Evolutionary conservation across 2,329 filamentous ascomycete genomes (phyloP), one percentile per base, ranked within the genome.

Genomic region (Plenodomus lindquistii): DNA sequence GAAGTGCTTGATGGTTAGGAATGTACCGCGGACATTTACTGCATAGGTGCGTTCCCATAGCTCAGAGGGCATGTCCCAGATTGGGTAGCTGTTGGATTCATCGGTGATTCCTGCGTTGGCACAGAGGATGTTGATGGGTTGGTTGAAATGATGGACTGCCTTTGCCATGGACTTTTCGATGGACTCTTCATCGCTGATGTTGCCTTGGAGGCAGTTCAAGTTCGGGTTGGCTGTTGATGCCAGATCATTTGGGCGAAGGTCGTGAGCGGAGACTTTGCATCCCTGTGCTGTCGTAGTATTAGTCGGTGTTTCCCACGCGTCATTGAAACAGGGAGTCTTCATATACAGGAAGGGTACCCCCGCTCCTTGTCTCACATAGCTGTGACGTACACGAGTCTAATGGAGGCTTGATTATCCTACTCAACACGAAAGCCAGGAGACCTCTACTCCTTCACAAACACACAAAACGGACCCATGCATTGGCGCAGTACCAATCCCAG

Each of bases 1-100:
- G 61, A 82, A 83, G 50, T 82, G 77, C 56, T 83, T 83, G 62
- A 83, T 77, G 0, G 79, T 80, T 2, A 84, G 67, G 52, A 81
- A 83, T 1, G 78, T 81, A 4, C 79, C 80, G 15, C 77, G 75
- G 15, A 78, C 73, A 52, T 82, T 82, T 18, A 73, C 72, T 18
- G 70, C 67, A 54, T 81, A 81, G 1, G 75, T 76, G 44, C 76
- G 73, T 42, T 82, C 78, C 80, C 79, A 83, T 1, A 75, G 65
- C n/a, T 76, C 73, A 3, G 77, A 55, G 0, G 77, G 74, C 43
- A 81, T 71, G 20, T 81, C 75, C 80, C 80, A 84, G 47, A 82
- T 79, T 2, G 74, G 75, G 35, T 76, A 76, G 41, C 73, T 69
- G 40, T 69, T 67, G n/a, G 67, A 72, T 57, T 81, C 76, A 54